Percentiles rank a stretch among this genome's conserved stretches.
Conservation (phyloP, 257 asterid genomes). For the Sherardia arvensis region DNA sequence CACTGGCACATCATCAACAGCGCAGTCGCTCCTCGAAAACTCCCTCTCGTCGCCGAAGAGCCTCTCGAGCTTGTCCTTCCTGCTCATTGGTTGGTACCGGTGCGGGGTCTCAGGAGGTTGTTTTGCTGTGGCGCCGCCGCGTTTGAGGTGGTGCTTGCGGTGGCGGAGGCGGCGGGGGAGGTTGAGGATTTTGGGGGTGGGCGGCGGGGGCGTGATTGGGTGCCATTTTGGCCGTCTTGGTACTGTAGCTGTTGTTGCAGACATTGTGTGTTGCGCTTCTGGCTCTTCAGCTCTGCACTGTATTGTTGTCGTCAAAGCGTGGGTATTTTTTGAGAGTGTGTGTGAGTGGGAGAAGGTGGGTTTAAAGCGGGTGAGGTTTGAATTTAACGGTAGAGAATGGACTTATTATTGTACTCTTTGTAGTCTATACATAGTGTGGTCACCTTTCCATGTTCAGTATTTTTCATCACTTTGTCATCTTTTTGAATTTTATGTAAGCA, state of each 20-base stretch:
- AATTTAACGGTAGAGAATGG: conserved; percentile 26
- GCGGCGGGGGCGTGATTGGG: conserved; percentile 64
- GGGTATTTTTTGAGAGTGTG: neutral
- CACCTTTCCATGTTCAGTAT: neutral
- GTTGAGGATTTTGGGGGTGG: conserved; percentile 72
- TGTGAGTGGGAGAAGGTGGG: neutral
- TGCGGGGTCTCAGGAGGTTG: conserved; percentile 8
- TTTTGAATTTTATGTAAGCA: neutral
- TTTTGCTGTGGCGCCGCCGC: conserved; percentile 48
- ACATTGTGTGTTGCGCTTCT: conserved; percentile 5
- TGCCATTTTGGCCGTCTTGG: conserved; percentile 55
- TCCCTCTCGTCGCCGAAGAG: conserved; percentile 38
- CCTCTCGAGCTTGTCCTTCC: conserved; percentile 32
- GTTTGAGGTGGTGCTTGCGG: conserved; percentile 5
- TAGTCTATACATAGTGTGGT: neutral
- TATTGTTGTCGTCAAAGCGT: neutral
- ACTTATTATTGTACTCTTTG: neutral
- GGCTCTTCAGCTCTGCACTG: neutral
- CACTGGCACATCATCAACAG: conserved; percentile 8
- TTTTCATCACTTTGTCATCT: neutral
- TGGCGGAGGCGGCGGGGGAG: conserved; percentile 59
- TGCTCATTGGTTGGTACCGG: neutral
- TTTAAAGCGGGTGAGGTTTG: conserved; percentile 19
- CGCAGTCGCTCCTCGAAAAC: conserved; percentile 17
- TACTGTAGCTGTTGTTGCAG: conserved; percentile 12